Conservation (phyloP, 371 early-diverging fungal genomes). For the Apophysomyces sp. region DNA sequence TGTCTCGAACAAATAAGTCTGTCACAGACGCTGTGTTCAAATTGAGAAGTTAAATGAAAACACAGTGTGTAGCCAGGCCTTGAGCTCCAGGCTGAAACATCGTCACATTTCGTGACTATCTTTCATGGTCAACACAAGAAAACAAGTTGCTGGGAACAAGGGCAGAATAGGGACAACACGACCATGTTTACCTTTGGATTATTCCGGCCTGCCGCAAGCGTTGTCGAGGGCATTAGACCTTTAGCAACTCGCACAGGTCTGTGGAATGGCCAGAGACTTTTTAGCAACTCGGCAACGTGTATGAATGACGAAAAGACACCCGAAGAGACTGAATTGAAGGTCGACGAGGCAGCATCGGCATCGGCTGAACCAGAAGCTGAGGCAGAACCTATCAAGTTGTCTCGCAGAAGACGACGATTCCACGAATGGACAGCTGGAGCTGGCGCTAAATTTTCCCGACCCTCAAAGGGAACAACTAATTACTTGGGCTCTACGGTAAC, state of each 20-base stretch:
- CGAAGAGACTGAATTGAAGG: constrained; percentile 9
- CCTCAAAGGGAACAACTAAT: constrained; percentile 48
- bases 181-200: constrained; percentile 1
- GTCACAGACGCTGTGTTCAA: too few species aligned
- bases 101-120: background rate
- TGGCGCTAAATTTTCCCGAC: constrained; percentile 36
- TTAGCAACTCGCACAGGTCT: background rate
- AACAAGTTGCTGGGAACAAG: background rate
- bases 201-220: constrained; percentile 1
- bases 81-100: too few species aligned
- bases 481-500: constrained; percentile 37
- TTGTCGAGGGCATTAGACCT: constrained; percentile 1
- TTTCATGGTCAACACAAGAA: background rate
- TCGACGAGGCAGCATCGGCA: constrained; percentile 4
- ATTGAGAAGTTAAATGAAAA: background rate
- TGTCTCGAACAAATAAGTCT: too few species aligned
- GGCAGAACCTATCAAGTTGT: constrained; percentile 38
- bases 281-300: constrained; percentile 11
- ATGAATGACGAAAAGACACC: constrained; percentile 28
- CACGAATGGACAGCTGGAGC: constrained; percentile 41
- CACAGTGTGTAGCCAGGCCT: background rate
- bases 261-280: constrained; percentile 13
- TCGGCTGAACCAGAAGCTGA: constrained; percentile 12
- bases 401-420: constrained; percentile 43
- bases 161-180: background rate